Evolutionary conservation across 768 basidiomycete species (phyloP).

Genomic region (Saitozyma podzolica): DNA sequence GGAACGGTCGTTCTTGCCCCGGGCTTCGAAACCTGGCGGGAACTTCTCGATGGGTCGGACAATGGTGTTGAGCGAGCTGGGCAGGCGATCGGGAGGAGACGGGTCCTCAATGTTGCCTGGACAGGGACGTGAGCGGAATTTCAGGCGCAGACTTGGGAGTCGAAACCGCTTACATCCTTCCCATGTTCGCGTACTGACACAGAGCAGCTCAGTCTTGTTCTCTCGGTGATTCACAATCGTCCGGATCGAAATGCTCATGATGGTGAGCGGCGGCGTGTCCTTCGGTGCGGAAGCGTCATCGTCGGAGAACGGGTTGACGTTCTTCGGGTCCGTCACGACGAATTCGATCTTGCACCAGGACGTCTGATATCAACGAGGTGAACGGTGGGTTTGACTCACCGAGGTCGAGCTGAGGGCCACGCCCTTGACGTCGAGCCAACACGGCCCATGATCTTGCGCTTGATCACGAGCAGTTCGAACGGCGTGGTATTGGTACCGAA

Average conservation of each 20-base stretch:
- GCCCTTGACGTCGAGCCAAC: constrained; percentile 86
- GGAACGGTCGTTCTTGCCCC: constrained; percentile 64
- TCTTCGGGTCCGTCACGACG: constrained; percentile 77
- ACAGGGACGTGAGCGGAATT: not conserved
- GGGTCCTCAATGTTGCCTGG: constrained; percentile 86
- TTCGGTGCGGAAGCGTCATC: constrained; percentile 68
- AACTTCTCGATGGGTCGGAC: constrained; percentile 85
- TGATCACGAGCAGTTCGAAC: constrained; percentile 88
- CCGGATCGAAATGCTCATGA: constrained; percentile 82
- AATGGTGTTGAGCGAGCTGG: constrained; percentile 79
- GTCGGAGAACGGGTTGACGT: constrained; percentile 79
- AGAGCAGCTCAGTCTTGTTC: constrained; percentile 92
- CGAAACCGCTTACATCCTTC: constrained; percentile 60
- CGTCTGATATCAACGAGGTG: constrained; percentile 59
- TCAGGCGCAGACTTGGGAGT: not conserved
- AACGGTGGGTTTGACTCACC: constrained; percentile 57
- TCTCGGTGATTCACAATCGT: constrained; percentile 91
- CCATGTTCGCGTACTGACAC: constrained; percentile 81
- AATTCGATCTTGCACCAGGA: constrained; percentile 98
- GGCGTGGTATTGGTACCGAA: constrained; percentile 90
- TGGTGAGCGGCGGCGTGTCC: constrained; percentile 82
- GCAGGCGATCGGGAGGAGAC: constrained; percentile 81
- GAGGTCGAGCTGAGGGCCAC: constrained; percentile 74
- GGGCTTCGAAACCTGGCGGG: constrained; percentile 76
- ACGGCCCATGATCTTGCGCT: constrained; percentile 98